Base-by-base conservation (phyloP, 2,329 filamentous ascomycete species). In the Aspergillus latus region DNA sequence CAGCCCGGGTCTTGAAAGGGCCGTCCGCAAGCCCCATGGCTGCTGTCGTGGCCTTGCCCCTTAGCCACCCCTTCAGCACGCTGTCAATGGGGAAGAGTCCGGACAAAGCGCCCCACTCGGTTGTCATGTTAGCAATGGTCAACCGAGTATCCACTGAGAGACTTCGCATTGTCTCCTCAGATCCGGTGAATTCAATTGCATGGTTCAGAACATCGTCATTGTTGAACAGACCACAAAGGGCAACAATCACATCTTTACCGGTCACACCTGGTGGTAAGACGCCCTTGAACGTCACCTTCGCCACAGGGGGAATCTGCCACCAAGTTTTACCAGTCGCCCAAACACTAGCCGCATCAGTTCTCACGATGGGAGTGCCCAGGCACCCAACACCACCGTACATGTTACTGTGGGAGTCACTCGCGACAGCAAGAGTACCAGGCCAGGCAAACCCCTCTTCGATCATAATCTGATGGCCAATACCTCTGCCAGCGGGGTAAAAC, bases 181-280 rank as follows among this genome's bases (percentile, higher is more conserved):
- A 86, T 10, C 92, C 93, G 0, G 85, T 86, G 67, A 97, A 96
- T 68, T 97, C 93, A 58, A 97, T 87, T 4, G 86, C 86, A 69
- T 96, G 91, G 75, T 97, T 97, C 11, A 97, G 80, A 0, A 97
- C 93, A 44, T 96, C 90, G 64, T 91, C 88, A 52, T 88, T 85
- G 74, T 89, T 89, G 78, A 97, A 95, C 0, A 96, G 76, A 1
- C 89, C 90, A 64, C 90, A 95, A 1, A 97, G 81, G 0, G 91
- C 90, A 28, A 97, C 84, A 62, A 97, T 97, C 10, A 96, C 89
- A 72, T 97, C 94, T 74, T 99, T 97, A 30, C 92, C 93, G 0
- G 88, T 91, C 1, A 96, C 92, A 9, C 92, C 92, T 1, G 78
- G 76, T 0, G 90, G 92, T 5, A 96, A 77, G 0, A 84, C 74